Evolutionary conservation across 768 basidiomycete genomes (phyloP), one percentile per base, ranked within the genome.

Genomic region (Artomyces pyxidatus): DNA sequence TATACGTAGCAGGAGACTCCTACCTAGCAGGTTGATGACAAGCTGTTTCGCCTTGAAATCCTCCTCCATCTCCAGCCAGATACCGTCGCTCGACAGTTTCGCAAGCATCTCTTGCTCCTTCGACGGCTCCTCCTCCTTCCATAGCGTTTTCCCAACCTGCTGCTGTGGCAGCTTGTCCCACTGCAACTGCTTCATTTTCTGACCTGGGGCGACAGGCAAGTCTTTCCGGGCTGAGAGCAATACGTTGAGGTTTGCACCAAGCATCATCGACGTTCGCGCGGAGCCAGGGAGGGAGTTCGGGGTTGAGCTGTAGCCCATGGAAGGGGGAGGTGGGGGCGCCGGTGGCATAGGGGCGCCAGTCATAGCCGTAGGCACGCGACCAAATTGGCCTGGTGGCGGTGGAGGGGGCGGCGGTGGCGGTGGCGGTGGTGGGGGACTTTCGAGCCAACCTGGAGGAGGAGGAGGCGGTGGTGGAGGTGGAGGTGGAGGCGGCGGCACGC

Each of bases 131-230:
- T 90, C 88, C 32, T 76, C 76, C 45, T 74, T 85, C 88, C 92
- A 99, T 12, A 97, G 69, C 0, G 94, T 98, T 62, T 85, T 86
- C 1, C 72, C 72, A 28, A 91, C 83, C 58, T 88, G 84, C 55
- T 87, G 84, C 49, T 91, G 91, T 21, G 88, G 83, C n/a, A 99
- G 74, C 61, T 97, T 98, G 63, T 97, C 94, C 95, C 95, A 99
- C 62, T 97, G 94, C 48, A 99, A 71, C 63, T 97, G 93, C 63
- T 97, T 97, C 88, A 97, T 92, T 74, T 93, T 92, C 29, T 81
- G 87, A 51, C 77, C 83, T 2, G 94, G 88, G 27, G 88, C 84
- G 37, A 92, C 75, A 3, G 81, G 74, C 61, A 96, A 78, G 60
- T 91, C 89, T 66, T 97, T 97, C 42, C 91, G 85, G 39, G 75